Evolutionary conservation across 2,329 filamentous ascomycete species (phyloP), one percentile per base, ranked within the genome.

Genomic region (Nigrospora osmanthi): DNA sequence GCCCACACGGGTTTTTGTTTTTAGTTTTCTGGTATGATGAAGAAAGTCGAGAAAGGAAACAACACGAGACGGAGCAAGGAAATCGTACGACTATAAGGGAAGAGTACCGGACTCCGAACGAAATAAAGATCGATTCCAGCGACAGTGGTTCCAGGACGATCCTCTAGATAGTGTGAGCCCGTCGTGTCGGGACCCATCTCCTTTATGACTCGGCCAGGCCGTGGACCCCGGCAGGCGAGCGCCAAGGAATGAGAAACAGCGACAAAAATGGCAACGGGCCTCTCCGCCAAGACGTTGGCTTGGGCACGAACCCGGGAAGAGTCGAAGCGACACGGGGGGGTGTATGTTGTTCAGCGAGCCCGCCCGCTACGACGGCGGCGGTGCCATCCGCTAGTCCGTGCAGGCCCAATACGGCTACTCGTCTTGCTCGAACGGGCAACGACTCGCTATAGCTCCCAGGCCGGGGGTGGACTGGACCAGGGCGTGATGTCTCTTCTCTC

Each of bases 211-310:
- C 38, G 38, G 39, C 31, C 38, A 23, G 30, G 14, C 30, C 40
- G 35, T 4, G 34, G 34, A 30, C 40, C 38, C n/a, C 23, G 19
- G 50, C 44, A 50, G 41, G 43, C 41, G 30, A 43, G 43, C 49
- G 53, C 53, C 54, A 55, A 55, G 54, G 52, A 47, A 49, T 46
- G 43, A 49, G 52, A 55, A 54, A 52, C 48, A 47, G 15, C 14
- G 15, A 44, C 16, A 10, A 33, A 41, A 40, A 34, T 40, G 34
- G 39, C 38, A 41, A 35, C 36, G 44, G 34, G 15, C 34, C 37
- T 38, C 19, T 28, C 16, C 17, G 44, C 44, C 39, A 46, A 42
- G 39, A 30, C 33, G 38, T 28, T 38, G 14, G 35, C 16, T 42
- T 10, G 12, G 19, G 19, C 36, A 35, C 12, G 19, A 45, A 49